Evolutionary conservation across 345 rosid genomes (phyloP).

Genomic region (Gynandropsis gynandra): DNA sequence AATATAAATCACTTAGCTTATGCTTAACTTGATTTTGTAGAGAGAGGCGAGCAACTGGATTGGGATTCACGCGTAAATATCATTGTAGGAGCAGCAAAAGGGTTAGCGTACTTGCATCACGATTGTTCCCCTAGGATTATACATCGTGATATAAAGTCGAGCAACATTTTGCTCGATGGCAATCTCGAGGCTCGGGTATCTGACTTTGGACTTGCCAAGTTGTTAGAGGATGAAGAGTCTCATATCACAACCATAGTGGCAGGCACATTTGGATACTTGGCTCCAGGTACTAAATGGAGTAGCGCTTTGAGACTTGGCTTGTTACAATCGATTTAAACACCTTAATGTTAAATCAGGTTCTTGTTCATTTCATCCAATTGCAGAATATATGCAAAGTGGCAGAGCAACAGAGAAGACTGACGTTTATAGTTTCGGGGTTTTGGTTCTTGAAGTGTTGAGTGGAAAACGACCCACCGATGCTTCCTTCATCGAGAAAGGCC

Average conservation of each 20-base stretch:
- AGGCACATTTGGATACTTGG: constrained; percentile 97
- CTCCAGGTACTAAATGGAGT: constrained; percentile 63
- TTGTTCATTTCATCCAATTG: constrained; percentile 18
- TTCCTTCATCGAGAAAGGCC: constrained; percentile 86
- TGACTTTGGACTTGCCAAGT: constrained; percentile 96
- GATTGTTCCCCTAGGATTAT: constrained; percentile 99
- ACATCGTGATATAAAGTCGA: constrained; percentile 96
- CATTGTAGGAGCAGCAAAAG: constrained; percentile 95
- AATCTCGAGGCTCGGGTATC: constrained; percentile 97
- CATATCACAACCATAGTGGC: constrained; percentile 98
- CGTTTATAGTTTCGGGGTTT: constrained; percentile 88
- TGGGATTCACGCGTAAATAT: constrained; percentile 95
- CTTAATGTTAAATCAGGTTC: too few species aligned
- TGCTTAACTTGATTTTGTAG: constrained; percentile 36
- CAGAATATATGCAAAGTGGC: constrained; percentile 94
- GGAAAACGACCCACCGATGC: constrained; percentile 96
- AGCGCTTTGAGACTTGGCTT: not conserved
- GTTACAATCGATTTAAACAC: too few species aligned
- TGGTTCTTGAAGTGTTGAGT: constrained; percentile 83
- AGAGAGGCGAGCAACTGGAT: constrained; percentile 77
- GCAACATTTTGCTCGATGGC: constrained; percentile 95
- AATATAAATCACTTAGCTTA: not conserved
- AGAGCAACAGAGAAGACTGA: constrained; percentile 96
- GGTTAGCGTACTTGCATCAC: constrained; percentile 92
- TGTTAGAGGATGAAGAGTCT: constrained; percentile 91